Evolutionary conservation across 371 early-diverging fungal species (phyloP).

Genomic region (Rhizopus delemar): DNA sequence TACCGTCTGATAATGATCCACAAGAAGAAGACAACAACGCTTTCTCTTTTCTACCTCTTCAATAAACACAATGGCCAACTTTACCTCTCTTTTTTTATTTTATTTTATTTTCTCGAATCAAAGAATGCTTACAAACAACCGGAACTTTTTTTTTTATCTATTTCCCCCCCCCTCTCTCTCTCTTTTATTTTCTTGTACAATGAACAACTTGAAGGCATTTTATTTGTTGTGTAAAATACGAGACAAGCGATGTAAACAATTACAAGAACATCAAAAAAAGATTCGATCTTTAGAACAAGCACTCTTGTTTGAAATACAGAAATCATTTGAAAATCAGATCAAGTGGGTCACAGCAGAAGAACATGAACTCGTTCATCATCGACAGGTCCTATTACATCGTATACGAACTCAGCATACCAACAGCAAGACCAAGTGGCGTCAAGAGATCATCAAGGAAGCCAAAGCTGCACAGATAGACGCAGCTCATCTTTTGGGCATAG

Average conservation of each 20-base stretch:
- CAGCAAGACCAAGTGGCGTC: constrained; percentile 3
- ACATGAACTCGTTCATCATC: constrained; percentile 16
- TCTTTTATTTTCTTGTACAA: background rate
- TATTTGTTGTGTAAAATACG: constrained; percentile 8
- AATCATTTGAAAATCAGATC: too few relatives aligned
- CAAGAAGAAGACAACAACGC: constrained; percentile 2
- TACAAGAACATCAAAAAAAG: constrained; percentile 17
- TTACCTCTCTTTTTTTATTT: background rate
- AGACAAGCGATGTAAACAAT: constrained; percentile 4
- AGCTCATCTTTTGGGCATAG: constrained; percentile 25
- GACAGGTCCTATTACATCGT: constrained; percentile 9
- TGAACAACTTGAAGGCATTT: background rate
- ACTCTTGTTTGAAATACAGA: constrained; percentile 1
- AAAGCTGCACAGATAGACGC: constrained; percentile 16
- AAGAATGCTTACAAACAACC: too few relatives aligned
- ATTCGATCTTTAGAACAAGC: constrained; percentile 18
- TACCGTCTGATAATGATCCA: constrained; percentile 16
- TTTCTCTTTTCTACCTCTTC: constrained; percentile 11
- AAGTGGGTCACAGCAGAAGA: constrained; percentile 26
- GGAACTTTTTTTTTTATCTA: too few relatives aligned
- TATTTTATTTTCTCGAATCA: background rate
- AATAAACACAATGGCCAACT: background rate
- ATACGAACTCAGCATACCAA: background rate
- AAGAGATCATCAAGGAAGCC: constrained; percentile 15
- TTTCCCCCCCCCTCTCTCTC: too few relatives aligned